Evolutionary conservation across 176 grass and related monocot genomes (phyloP), one percentile per base, ranked within the genome.

Genomic region (Musa troglodytarum): DNA sequence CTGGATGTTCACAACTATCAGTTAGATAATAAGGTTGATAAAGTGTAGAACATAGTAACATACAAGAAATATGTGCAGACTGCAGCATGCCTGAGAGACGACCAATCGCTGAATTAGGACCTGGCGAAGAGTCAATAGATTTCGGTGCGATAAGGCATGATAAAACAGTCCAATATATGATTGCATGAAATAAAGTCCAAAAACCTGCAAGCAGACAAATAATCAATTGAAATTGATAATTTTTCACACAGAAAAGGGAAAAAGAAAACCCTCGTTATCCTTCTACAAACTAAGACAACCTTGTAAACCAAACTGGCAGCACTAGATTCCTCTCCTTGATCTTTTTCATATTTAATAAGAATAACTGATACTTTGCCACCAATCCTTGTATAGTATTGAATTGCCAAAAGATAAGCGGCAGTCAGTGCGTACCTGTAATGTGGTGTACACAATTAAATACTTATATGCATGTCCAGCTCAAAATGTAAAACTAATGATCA

Each of bases 101-200:
- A 99, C 84, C 34, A 99, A 91, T 21, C 91, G 90, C 78, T 99
- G 88, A 70, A 99, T 94, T 54, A 99, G 89, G 55, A 99, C 86
- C 80, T 86, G 79, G 19, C 95, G 86, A 68, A 94, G 95, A 76
- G 78, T 82, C 72, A 88, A 54, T 75, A 99, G 79, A 83, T 94
- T 88, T 11, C 91, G 88, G 70, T 94, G 84, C 53, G 86, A 78
- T 49, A 88, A 82, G 64, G 88, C 90, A 76, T 99, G 95, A 72
- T 99, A 99, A 83, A 99, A 99, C 49, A 99, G 52, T 20, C 95
- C 95, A 82, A 99, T 99, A 85, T 99, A 99, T 81, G 95, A 99
- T 58, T 94, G 95, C 95, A 94, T 82, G 66, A 99, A 99, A 75
- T 99, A 99, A 82, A 99, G 95, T 19, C 91, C 95, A 74, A 99